Base-by-base conservation (phyloP, 768 basidiomycete species). In the Dentipellis sp. region DNA sequence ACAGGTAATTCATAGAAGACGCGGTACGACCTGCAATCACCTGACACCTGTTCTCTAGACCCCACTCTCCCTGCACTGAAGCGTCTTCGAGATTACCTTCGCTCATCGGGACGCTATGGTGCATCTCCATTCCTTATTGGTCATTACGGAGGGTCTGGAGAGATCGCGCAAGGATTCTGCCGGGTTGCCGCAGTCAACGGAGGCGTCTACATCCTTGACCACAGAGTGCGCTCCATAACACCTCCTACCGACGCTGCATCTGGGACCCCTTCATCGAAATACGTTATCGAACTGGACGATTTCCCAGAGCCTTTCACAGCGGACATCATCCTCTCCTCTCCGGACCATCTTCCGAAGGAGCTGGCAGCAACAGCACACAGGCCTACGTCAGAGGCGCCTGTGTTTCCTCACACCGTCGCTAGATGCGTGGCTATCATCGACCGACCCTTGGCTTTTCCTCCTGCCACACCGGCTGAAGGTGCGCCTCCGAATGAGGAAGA, bases 91-190 rank as follows among this genome's bases (percentile, higher is more conserved):
- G 71, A 75, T 21, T 93, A 89, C 66, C 74, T 97, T 12, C 83
- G 76, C 50, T 91, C 93, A 0, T 71, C 82, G 16, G 94, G 94
- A 2, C 78, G 91, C 34, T 97, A 97, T 64, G 94, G 94, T 68
- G 78, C 69, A n/a, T 83, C 83, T 0, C 83, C 94, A 1, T 97
- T 93, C 72, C 79, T 98, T 14, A 76, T 98, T n/a, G 92, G 92
- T 0, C 92, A 97, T 62, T 97, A 97, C 66, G 95, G 95, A 16
- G 91, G 93, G 17, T 76, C 86, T 0, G 95, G 95, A 4, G 95
- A 97, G 65, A 83, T 97, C 10, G 80, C 88, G 0, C 95, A 97
- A 69, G 94, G 94, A 2, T 98, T 89, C 64, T 86, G 82, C 65
- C 90, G 94, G 14, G 81, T 88, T 19, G 77, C 91, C 12, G 95